Evolutionary conservation across 768 basidiomycete species (phyloP), one percentile per base, ranked within the genome.

Genomic region (Collybia mongolica): DNA sequence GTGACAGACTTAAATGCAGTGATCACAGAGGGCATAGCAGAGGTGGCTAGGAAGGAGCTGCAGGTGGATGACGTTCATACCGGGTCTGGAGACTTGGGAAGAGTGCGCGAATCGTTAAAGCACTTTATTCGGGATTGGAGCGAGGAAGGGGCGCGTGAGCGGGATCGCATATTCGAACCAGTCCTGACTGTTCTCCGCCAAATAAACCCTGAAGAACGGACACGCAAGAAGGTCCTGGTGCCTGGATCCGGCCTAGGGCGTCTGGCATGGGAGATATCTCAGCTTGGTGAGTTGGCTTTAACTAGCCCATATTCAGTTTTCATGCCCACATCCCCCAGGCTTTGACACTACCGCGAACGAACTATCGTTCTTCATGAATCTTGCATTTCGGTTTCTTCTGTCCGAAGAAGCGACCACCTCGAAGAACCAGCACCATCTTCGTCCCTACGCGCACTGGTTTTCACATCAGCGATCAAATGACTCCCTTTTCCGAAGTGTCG

Each of bases 51-150:
- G 12, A 49, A 48, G 5, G 69, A 67, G 28, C 70, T 67, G 40
- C 43, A 46, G n/a, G 49, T 64, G 19, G 68, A 52, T 2, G 20
- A 42, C 22, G 26, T 35, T 36, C 29, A 22, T 40, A 35, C 26
- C 15, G 50, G 54, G 6, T 40, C 55, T 4, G 70, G 68, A 6
- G 78, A 82, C 53, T 59, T 83, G 9, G 72, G 71, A 19, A 72
- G 80, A 12, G 79, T 80, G 4, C 66, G 79, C 9, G 83, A 87
- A 62, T 63, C 81, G 1, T 59, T 89, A 52, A 85, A 84, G 64
- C 86, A 88, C 60, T 83, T 84, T 52, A 73, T 87, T 19, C 73
- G 86, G 5, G 86, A 89, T 59, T 88, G 86, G 86, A 84, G 83
- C 56, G 60, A 62, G 5, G 82, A 83, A 51, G 85, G 85, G 1